Conservation (phyloP, 2,329 filamentous ascomycete species). For the Nothopassalora personata region DNA sequence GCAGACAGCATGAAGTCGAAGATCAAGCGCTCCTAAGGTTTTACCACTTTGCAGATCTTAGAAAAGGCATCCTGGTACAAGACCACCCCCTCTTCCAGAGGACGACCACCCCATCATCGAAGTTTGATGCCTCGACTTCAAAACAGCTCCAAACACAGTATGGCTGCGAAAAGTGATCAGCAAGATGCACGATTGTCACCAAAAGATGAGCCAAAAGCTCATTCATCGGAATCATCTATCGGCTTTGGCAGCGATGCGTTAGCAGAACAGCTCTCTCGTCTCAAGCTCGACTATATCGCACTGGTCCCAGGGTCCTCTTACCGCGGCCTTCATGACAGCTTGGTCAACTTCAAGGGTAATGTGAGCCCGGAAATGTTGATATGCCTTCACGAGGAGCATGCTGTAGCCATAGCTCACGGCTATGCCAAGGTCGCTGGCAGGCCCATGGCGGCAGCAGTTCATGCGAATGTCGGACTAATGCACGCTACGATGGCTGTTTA, state of each 20-base stretch:
- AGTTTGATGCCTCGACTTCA: not conserved
- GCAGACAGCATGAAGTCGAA: too few species aligned
- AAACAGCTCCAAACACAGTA: not conserved
- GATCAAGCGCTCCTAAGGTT: too few species aligned
- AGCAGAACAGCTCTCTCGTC: conserved; percentile 17
- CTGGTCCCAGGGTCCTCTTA: conserved; percentile 21
- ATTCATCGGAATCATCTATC: not conserved
- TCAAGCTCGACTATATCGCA: conserved; percentile 16
- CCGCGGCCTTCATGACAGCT: conserved; percentile 17
- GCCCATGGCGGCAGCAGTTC: conserved; percentile 17
- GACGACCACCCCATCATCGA: not conserved
- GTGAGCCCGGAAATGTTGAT: conserved; percentile 16
- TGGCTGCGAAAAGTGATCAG: not conserved
- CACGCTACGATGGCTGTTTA: conserved; percentile 21
- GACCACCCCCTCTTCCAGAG: not conserved
- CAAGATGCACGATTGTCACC: not conserved
- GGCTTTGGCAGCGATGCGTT: conserved; percentile 11
- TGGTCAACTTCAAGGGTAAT: conserved; percentile 18
- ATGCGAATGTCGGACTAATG: conserved; percentile 20
- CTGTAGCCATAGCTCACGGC: conserved; percentile 17
- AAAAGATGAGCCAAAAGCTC: not conserved
- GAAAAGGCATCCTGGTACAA: too few species aligned
- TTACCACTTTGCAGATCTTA: too few species aligned
- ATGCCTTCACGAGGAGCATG: conserved; percentile 19
- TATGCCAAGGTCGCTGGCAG: conserved; percentile 17